These are phyloP conservation scores for Exophiala bonariae DNA, from an alignment of 2,329 filamentous ascomycete genomes.

Conservation along the genomic window DNA sequence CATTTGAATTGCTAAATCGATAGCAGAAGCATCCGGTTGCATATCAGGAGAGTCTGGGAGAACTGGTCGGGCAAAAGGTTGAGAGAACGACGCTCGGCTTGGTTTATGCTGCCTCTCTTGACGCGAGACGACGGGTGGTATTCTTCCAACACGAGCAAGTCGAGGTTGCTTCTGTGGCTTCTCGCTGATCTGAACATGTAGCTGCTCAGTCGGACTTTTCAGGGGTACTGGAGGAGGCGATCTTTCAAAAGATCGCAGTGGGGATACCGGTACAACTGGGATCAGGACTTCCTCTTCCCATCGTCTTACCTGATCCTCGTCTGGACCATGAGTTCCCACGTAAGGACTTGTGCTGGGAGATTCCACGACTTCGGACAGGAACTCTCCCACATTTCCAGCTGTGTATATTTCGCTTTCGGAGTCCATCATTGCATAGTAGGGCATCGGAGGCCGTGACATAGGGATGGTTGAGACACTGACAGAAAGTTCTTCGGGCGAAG, in stretches of 20 bases:
- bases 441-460: slow-evolving; percentile 45
- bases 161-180: slow-evolving; percentile 21
- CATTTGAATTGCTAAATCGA: slow-evolving; percentile 18
- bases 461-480: slow-evolving; percentile 40
- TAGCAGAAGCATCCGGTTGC: slow-evolving; percentile 12
- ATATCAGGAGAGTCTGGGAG: slow-evolving; percentile 35
- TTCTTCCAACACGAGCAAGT: slow-evolving; percentile 72
- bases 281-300: slow-evolving; percentile 11
- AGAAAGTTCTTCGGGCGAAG: slow-evolving; percentile 35
- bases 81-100: slow-evolving; percentile 78
- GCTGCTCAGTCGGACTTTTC: slow-evolving; percentile 9
- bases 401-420: slow-evolving; percentile 39
- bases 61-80: slow-evolving; percentile 65
- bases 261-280: slow-evolving; percentile 10
- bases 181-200: slow-evolving; percentile 3
- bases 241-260: slow-evolving; percentile 12
- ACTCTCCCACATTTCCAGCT: slow-evolving; percentile 47
- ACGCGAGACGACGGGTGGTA: slow-evolving; percentile 75
- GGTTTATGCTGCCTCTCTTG: slow-evolving; percentile 62
- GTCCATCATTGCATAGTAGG: slow-evolving; percentile 61
- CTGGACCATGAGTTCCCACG: slow-evolving; percentile 12
- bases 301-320: slow-evolving; percentile 16
- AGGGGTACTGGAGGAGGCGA: slow-evolving; percentile 12
- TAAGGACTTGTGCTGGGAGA: slow-evolving; percentile 17
- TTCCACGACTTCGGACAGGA: slow-evolving; percentile 42